A percentile compares a stretch with the other conserved stretches of the same genome.
phyloP scores from a whole-genome alignment of 768 basidiomycete species.

The Suillus hirtellus region DNA sequence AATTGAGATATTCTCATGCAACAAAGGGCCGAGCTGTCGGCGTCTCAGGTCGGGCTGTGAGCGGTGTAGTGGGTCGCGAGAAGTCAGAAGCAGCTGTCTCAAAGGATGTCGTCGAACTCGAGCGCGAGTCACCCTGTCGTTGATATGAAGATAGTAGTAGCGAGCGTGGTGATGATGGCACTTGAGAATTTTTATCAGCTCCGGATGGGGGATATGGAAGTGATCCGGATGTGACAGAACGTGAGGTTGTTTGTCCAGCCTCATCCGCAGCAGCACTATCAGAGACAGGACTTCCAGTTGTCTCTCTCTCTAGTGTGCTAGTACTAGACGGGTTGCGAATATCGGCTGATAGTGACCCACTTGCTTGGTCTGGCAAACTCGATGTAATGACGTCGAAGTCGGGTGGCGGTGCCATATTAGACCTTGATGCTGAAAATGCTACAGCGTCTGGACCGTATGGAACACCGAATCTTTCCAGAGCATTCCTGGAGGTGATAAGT shows the following conservation, averaged over 20 bases:
- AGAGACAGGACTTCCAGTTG: neutral
- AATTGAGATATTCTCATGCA: neutral
- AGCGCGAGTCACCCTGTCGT: constrained; percentile 13
- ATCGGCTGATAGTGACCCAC: neutral
- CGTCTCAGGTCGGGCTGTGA: constrained; percentile 20
- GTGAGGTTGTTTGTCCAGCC: neutral
- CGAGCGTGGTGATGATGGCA: neutral
- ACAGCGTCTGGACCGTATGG: constrained; percentile 78
- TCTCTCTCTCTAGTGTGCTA: neutral
- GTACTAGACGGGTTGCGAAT: neutral
- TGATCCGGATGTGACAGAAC: neutral
- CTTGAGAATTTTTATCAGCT: neutral
- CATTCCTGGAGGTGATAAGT: constrained; percentile 68
- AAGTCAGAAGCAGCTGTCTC: constrained; percentile 12
- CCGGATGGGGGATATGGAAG: constrained; percentile 2
- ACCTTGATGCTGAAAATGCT: constrained; percentile 53
- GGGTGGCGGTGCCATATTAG: constrained; percentile 48
- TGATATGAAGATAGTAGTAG: neutral
- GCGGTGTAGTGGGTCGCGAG: constrained; percentile 5
- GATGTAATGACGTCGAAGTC: constrained; percentile 43
- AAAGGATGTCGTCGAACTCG: constrained; percentile 20
- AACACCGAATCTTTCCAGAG: constrained; percentile 66
- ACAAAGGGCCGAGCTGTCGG: constrained; percentile 23
- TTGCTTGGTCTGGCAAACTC: neutral
- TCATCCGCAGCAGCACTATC: neutral